Evolutionary conservation across 176 grass and related monocot genomes (phyloP), one percentile per base, ranked within the genome.

Genomic region (barley (Hordeum vulgare)): DNA sequence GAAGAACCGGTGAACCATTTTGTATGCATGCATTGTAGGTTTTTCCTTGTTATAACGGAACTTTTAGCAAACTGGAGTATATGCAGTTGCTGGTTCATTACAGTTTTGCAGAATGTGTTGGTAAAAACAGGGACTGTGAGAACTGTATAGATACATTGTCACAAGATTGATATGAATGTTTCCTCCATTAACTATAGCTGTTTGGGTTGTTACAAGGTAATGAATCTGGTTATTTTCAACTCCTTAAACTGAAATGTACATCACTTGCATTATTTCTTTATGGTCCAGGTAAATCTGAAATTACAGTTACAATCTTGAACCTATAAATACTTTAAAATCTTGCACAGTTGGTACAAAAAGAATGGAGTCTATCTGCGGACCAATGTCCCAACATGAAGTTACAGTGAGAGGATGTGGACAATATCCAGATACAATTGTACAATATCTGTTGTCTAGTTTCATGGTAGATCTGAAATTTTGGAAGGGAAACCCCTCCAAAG

Each of bases 281-380:
- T 18, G 4, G 11, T 73, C 42, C 35, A 73, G 54, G 65, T 64
- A 44, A 58, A 73, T 47, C 35, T 82, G n/a, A 76, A 72, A 11
- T 65, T 56, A 36, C 33, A 77, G 20, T n/a, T 21, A 42, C 56
- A 81, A 66, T 40, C 40, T 54, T n/a, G 26, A 83, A 84, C 75
- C 54, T 81, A 85, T 20, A 81, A 75, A 71, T 76, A 35, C 29
- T 58, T 23, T 15, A 80, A 65, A 73, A 65, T 44, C 61, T 37
- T 81, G 37, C n/a, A 76, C 76, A 40, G 51, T 15, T 76, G 51
- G 6, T 90, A 87, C 80, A 87, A 80, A 80, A 87, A 84, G 75
- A 90, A 87, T 90, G 84, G 23, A n/a, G 25, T 62, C 80, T 87
- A 90, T 83, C 39, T 87, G 81, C 87, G 40, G 80, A 83, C 80